phyloP scores from a whole-genome alignment of 495 filamentous ascomycete genomes.

The Hyphodiscus hymeniophilus region DNA sequence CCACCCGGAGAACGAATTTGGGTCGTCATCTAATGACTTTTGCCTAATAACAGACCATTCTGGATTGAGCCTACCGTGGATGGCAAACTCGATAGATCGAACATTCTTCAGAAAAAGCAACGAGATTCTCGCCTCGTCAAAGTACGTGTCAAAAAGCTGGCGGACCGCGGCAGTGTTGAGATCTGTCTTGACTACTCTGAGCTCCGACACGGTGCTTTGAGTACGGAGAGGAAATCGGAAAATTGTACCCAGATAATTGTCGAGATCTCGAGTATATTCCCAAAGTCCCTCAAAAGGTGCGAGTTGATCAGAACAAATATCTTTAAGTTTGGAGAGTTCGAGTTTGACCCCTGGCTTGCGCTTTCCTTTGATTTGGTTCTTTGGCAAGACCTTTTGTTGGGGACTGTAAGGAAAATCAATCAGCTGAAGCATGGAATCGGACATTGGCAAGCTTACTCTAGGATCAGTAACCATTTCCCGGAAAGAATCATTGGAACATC shows the following conservation, averaged over 20 bases:
- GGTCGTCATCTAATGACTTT: conserved; percentile 6
- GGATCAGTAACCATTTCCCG: conserved; percentile 29
- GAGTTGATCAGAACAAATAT: conserved; percentile 27
- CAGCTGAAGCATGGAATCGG: conserved; percentile 3
- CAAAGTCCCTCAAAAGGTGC: conserved; percentile 32
- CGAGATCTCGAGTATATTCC: conserved; percentile 19
- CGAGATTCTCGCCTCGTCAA: conserved; percentile 24
- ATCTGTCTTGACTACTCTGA: conserved; percentile 13
- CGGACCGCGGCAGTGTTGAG: conserved; percentile 5
- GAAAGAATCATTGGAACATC: conserved; percentile 34
- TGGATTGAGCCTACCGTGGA: conserved; percentile 7
- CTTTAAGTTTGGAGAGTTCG: conserved; percentile 16
- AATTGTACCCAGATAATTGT: conserved; percentile 31
- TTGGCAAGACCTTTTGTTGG: conserved; percentile 26
- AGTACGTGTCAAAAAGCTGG: conserved; percentile 22
- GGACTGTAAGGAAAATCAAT: conserved; percentile 19
- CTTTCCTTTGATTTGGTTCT: conserved; percentile 18
- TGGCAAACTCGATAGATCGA: conserved; percentile 20
- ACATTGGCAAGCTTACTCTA: conserved; percentile 26
- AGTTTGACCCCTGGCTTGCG: conserved; percentile 20
- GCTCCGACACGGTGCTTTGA: background rate
- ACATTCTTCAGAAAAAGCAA: conserved; percentile 27
- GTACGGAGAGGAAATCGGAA: conserved; percentile 32
- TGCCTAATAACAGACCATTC: conserved; percentile 16
- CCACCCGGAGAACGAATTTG: conserved; percentile 10